Conservation (phyloP, 2,329 filamentous ascomycete species). For the Pseudogymnoascus sp. region DNA sequence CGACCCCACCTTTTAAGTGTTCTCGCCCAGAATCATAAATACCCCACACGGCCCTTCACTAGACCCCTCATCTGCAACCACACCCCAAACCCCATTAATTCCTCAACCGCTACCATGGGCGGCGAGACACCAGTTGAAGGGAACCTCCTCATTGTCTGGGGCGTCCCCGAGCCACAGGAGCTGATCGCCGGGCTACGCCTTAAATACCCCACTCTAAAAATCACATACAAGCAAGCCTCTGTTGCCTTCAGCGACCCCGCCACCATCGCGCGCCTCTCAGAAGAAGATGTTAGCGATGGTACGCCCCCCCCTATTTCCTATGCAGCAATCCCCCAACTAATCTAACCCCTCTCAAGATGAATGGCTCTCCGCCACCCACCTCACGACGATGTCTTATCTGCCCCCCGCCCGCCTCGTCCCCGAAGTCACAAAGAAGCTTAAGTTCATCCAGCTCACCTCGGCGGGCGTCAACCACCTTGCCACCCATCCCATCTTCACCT, state of each 20-base stretch:
- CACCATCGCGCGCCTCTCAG: not conserved
- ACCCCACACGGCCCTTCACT: constrained; percentile 1
- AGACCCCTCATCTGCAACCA: not conserved
- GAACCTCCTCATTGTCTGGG: constrained; percentile 35
- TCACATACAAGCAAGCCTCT: constrained; percentile 31
- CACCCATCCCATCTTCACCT: constrained; percentile 25
- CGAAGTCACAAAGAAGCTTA: constrained; percentile 24
- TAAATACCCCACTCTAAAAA: constrained; percentile 37
- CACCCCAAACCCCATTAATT: not conserved
- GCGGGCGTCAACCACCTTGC: constrained; percentile 28
- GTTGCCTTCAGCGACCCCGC: constrained; percentile 13
- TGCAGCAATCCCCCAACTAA: not conserved
- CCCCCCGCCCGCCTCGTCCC: constrained; percentile 17
- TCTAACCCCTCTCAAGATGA: not conserved
- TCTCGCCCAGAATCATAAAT: not conserved
- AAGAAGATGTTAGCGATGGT: constrained; percentile 12
- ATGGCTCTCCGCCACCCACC: constrained; percentile 21
- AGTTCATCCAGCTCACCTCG: constrained; percentile 28
- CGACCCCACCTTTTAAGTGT: not conserved
- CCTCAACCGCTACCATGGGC: constrained; percentile 32
- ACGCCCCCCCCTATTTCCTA: constrained; percentile 18
- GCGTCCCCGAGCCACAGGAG: constrained; percentile 33
- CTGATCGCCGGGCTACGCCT: constrained; percentile 31
- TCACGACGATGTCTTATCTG: constrained; percentile 25
- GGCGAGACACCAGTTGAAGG: constrained; percentile 32